Evolutionary conservation across 2,329 filamentous ascomycete species (phyloP).

Genomic region (Boeremia lycopersici): DNA sequence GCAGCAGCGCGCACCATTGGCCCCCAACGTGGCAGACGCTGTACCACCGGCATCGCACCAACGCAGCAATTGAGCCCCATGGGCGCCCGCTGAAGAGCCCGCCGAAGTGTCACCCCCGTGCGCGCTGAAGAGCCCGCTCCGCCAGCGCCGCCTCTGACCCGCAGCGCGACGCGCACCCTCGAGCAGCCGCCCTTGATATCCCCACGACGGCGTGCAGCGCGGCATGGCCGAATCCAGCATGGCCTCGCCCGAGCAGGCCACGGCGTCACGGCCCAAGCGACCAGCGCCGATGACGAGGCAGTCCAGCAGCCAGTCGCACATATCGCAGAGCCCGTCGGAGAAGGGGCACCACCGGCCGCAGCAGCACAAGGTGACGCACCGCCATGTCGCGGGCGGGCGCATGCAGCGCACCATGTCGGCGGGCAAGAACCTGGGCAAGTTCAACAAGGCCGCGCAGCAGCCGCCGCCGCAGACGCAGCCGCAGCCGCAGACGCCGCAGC

Average conservation of each 20-base stretch:
- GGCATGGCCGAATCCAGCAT: conserved; percentile 37
- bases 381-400: conserved; percentile 51
- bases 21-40: conserved; percentile 38
- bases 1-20: conserved; percentile 35
- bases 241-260: conserved; percentile 43
- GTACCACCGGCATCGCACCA: conserved; percentile 32
- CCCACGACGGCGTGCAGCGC: conserved; percentile 18
- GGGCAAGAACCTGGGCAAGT: conserved; percentile 52
- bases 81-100: conserved; percentile 23
- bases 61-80: conserved; percentile 41
- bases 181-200: not conserved
- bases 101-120: not conserved
- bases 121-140: not conserved
- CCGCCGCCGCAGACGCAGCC: conserved; percentile 3
- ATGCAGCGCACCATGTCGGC: conserved; percentile 48
- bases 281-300: conserved; percentile 44
- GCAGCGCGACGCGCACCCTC: conserved; percentile 15
- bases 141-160: not conserved
- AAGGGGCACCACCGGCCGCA: conserved; percentile 29
- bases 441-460: conserved; percentile 41
- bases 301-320: conserved; percentile 46
- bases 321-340: conserved; percentile 49
- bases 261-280: conserved; percentile 45
- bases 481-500: conserved; percentile 2
- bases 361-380: conserved; percentile 44